Evolutionary conservation across 2,329 filamentous ascomycete genomes (phyloP).

Genomic region (Calonectria pauciramosa): DNA sequence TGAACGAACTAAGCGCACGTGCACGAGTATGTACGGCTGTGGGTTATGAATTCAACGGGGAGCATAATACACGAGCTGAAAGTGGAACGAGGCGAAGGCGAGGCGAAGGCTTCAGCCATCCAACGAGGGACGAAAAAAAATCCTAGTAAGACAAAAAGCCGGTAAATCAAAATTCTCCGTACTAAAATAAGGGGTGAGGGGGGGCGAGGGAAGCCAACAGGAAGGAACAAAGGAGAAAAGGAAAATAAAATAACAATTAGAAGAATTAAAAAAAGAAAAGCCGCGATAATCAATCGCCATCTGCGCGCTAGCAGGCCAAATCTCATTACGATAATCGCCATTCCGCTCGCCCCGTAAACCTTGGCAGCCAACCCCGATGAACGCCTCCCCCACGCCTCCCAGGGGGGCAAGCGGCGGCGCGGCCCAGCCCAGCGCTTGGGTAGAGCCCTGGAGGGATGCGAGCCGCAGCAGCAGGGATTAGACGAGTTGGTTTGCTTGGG

Average conservation of each 20-base stretch:
- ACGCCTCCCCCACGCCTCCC: constrained; percentile 14
- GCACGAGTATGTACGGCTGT: background rate
- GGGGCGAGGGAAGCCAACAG: background rate
- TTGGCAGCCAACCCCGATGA: background rate
- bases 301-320: background rate
- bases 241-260: background rate
- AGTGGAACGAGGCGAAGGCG: background rate
- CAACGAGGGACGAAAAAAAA: too few species aligned
- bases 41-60: background rate
- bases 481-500: background rate
- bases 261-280: background rate
- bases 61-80: background rate
- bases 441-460: too few species aligned
- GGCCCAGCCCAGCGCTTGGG: background rate
- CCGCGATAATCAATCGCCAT: background rate
- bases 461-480: background rate
- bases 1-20: background rate
- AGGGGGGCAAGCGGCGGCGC: background rate
- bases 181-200: background rate
- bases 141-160: background rate
- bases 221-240: background rate
- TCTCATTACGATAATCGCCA: constrained; percentile 9
- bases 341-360: background rate
- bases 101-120: background rate
- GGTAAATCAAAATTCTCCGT: background rate